Evolutionary conservation across 2,329 filamentous ascomycete species (phyloP).

Genomic region (Thielaviopsis ethacetica): DNA sequence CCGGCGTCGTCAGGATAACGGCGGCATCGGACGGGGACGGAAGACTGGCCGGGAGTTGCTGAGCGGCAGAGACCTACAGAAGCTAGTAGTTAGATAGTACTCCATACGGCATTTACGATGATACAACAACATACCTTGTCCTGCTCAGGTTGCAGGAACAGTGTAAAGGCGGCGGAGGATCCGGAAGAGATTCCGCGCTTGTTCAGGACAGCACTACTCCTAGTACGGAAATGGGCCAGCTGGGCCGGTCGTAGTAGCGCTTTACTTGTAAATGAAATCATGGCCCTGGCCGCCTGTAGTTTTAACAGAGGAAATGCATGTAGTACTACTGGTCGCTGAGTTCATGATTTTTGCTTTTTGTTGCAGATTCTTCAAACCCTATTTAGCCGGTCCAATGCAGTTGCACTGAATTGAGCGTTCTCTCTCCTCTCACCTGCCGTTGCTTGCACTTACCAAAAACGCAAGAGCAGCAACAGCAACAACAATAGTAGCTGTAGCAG

Average conservation of each 20-base stretch:
- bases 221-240: neutral
- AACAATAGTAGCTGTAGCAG: no score
- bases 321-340: no score
- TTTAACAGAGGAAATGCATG: neutral
- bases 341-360: no score
- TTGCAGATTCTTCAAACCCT: no score
- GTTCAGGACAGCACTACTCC: neutral
- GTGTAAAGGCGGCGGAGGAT: neutral
- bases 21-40: neutral
- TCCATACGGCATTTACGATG: no score
- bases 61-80: neutral
- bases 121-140: neutral
- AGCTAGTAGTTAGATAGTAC: neutral
- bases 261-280: neutral
- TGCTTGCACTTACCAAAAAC: no score
- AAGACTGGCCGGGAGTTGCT: neutral
- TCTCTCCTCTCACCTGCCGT: no score
- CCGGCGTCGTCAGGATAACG: conserved; percentile 33
- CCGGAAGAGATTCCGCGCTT: neutral
- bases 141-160: neutral
- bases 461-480: no score
- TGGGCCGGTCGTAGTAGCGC: neutral
- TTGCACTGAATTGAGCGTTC: no score
- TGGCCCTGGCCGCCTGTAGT: neutral
- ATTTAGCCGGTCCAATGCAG: no score